phyloP scores from a whole-genome alignment of 2,329 filamentous ascomycete genomes.

The Delphinella strobiligena region DNA sequence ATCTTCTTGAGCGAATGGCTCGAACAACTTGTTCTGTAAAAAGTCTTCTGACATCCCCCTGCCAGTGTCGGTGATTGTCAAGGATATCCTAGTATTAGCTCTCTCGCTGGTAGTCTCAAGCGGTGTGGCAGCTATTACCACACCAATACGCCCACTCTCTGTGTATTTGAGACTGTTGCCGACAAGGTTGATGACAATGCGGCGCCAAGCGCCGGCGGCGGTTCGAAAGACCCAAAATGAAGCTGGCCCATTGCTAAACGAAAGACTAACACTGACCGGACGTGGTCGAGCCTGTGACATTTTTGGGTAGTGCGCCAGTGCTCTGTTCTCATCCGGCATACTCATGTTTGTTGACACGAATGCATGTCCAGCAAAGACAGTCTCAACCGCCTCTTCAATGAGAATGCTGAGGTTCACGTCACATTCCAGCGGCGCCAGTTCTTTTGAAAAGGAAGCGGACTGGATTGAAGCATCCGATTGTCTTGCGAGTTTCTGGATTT shows the following conservation, averaged over 20 bases:
- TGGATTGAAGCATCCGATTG: too few species aligned
- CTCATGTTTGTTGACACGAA: slow-evolving; percentile 6
- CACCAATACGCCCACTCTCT: slow-evolving; percentile 7
- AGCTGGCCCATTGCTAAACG: slow-evolving; percentile 16
- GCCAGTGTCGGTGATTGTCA: slow-evolving; percentile 48
- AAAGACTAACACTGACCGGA: neutral
- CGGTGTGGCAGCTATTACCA: slow-evolving; percentile 11
- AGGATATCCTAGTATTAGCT: neutral
- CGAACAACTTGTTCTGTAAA: slow-evolving; percentile 48
- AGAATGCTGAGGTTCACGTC: slow-evolving; percentile 32
- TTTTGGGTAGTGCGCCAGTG: neutral
- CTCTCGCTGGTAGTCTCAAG: neutral
- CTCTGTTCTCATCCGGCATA: slow-evolving; percentile 4
- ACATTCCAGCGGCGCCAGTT: too few species aligned
- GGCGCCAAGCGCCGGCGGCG: slow-evolving; percentile 21
- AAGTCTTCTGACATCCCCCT: slow-evolving; percentile 55
- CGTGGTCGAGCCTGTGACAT: slow-evolving; percentile 9
- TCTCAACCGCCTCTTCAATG: slow-evolving; percentile 43
- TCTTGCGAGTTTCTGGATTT: too few species aligned
- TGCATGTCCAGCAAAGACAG: slow-evolving; percentile 23
- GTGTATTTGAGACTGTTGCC: slow-evolving; percentile 13
- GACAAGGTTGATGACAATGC: slow-evolving; percentile 12
- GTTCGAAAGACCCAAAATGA: slow-evolving; percentile 31
- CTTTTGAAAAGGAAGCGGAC: too few species aligned
- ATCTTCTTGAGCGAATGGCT: slow-evolving; percentile 55